Evolutionary conservation across 257 asterid species (phyloP), one percentile per base, ranked within the genome.

Genomic region (Jacaranda mimosifolia): DNA sequence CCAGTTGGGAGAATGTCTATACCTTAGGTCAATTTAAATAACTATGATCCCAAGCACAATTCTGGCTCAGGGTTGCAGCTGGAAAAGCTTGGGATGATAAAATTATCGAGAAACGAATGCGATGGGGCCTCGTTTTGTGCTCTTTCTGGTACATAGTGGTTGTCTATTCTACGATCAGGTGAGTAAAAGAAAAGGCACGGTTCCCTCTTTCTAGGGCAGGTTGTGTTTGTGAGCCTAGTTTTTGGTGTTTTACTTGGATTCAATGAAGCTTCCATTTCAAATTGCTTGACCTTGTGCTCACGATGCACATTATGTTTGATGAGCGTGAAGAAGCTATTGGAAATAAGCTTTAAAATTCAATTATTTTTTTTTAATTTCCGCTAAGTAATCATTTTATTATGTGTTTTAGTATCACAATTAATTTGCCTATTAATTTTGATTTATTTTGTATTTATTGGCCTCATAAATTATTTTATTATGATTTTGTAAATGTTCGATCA

Each of bases 121-220:
- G 68, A 75, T 55, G 77, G 51, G 36, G 65, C 77, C 78, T 74
- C 17, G 39, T 72, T 35, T 68, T 73, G 18, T 55, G 40, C 72
- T 62, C 63, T 53, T 67, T 68, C 17, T 17, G 57, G 56, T 3
- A n/a, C 63, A 66, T 77, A 75, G 4, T 67, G n/a, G 45, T 42
- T 70, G 17, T 13, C 68, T 67, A 68, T 43, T 76, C 4, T 48
- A 19, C 10, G 63, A 75, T 39, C 38, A 18, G 5, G 6, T 63
- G 8, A 51, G 19, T 56, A 56, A 7, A 18, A 18, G 63, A 18
- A 9, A 56, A 56, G 63, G 63, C 3, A 17, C 8, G 26, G 48
- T 38, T 63, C 5, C 35, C 51, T 39, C 32, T 39, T 39, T 38
- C 52, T 9, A 4, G 58, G 38, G 17, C 38, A 39, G 56, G n/a